Evolutionary conservation across 768 basidiomycete species (phyloP), one percentile per base, ranked within the genome.

Genomic region (Xerocomellus chrysenteron): DNA sequence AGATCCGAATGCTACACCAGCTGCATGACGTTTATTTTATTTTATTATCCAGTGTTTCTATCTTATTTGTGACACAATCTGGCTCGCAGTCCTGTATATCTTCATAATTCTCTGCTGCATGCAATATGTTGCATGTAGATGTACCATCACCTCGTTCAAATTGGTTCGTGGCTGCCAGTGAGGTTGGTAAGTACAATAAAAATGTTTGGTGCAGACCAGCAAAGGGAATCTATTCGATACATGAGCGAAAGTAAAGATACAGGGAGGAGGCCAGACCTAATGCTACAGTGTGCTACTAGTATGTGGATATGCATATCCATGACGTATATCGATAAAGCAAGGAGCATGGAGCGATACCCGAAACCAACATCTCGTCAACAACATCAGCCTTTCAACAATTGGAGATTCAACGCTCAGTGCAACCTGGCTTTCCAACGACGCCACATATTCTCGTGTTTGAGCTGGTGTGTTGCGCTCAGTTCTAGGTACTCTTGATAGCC

Each of bases 401-500:
- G 30, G 19, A 17, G 19, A 14, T 14, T 21, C n/a, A n/a, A 36
- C 17, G 14, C 19, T 58, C 50, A 70, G 47, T 57, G 63, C 39
- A 57, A 33, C 50, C 58, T 73, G 40, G 71, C 67, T 56, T 67
- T 73, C 80, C 78, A 81, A 30, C 78, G 73, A 52, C 72, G 76
- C 83, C 85, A 89, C 62, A 86, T 69, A 44, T 73, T 78, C 68
- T 88, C 86, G 52, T 83, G 78, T 50, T 78, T 77, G 65, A 80
- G 76, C 66, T 80, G 80, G 55, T 81, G 78, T 55, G 76, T 80
- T 47, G 77, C 73, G 59, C 74, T 80, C 60, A 85, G 69, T 65
- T 81, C 78, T 54, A 78, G 71, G 67, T 81, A 90, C 61, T 87
- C 78, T 36, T 73, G 75, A 65, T 82, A 87, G 10, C 84, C 83